Conservation (phyloP, 305 asterid genomes). For the Fraxinus sp. region DNA sequence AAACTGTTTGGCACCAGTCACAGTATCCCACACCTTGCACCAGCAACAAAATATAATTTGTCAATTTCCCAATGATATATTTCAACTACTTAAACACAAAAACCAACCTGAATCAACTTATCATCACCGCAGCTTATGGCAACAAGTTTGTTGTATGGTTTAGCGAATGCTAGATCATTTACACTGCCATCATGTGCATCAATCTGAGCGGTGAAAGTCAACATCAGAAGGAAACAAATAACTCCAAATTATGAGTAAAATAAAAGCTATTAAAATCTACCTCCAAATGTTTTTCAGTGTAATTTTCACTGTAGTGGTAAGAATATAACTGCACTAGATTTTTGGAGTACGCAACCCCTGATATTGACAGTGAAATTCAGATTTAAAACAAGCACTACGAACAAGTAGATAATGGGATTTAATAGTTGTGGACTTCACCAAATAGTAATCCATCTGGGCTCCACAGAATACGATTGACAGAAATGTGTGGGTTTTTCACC, state of each 20-base stretch:
- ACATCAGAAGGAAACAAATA: conserved; percentile 11
- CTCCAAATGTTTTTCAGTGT: conserved; percentile 44
- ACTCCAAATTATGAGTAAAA: not conserved
- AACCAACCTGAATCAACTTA: conserved; percentile 51
- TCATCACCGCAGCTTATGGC: conserved; percentile 73
- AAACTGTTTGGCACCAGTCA: conserved; percentile 48
- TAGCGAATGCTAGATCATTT: conserved; percentile 63
- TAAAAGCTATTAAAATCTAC: conserved; percentile 26
- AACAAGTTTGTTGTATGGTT: conserved; percentile 36
- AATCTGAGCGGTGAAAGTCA: conserved; percentile 36
- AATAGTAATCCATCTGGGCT: conserved; percentile 54
- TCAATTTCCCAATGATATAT: conserved; percentile 14
- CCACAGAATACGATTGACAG: conserved; percentile 59
- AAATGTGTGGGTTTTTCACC: conserved; percentile 28
- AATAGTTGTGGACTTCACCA: conserved; percentile 41
- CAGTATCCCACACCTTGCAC: conserved; percentile 56
- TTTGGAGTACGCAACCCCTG: conserved; percentile 61
- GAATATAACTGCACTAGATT: conserved; percentile 42
- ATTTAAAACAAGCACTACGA: not conserved
- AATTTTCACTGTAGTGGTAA: conserved; percentile 29
- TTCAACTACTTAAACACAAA: not conserved
- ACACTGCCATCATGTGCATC: conserved; percentile 67
- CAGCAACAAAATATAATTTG: conserved; percentile 18
- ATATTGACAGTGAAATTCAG: conserved; percentile 16
- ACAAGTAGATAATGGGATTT: not conserved